Evolutionary conservation across 164 flowering plant genomes (phyloP).

Genomic region (Paratinospora sagittata): DNA sequence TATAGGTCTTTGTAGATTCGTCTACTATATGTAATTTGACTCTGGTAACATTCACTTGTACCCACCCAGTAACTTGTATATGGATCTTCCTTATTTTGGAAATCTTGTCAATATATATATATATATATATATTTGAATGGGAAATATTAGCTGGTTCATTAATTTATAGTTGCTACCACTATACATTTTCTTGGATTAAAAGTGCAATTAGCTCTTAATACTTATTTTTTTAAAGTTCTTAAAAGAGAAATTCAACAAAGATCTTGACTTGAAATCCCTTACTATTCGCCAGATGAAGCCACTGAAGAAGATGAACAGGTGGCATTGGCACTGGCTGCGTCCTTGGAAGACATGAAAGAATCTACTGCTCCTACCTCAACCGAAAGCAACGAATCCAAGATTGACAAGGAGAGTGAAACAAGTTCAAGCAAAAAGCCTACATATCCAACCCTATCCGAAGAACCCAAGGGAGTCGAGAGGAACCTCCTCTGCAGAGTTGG

Average conservation of each 20-base stretch:
- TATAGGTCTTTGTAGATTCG: too few relatives aligned
- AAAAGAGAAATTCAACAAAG: background rate
- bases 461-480: constrained; percentile 66
- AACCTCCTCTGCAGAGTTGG: constrained; percentile 83
- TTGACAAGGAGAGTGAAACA: constrained; percentile 29
- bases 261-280: background rate
- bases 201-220: background rate
- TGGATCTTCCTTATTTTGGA: too few relatives aligned
- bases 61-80: too few relatives aligned
- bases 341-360: constrained; percentile 42
- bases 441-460: constrained; percentile 86
- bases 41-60: too few relatives aligned
- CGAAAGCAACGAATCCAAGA: constrained; percentile 12
- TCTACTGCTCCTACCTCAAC: constrained; percentile 8
- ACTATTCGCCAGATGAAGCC: constrained; percentile 21
- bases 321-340: constrained; percentile 48
- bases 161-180: background rate
- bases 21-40: too few relatives aligned
- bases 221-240: background rate
- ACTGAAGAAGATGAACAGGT: constrained; percentile 52
- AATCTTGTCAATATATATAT: too few relatives aligned
- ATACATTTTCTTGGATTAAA: background rate
- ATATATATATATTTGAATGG: too few relatives aligned
- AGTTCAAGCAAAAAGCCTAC: constrained; percentile 24
- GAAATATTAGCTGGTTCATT: background rate